Conservation (phyloP, 805 yeast species). For the Candida corydali region DNA sequence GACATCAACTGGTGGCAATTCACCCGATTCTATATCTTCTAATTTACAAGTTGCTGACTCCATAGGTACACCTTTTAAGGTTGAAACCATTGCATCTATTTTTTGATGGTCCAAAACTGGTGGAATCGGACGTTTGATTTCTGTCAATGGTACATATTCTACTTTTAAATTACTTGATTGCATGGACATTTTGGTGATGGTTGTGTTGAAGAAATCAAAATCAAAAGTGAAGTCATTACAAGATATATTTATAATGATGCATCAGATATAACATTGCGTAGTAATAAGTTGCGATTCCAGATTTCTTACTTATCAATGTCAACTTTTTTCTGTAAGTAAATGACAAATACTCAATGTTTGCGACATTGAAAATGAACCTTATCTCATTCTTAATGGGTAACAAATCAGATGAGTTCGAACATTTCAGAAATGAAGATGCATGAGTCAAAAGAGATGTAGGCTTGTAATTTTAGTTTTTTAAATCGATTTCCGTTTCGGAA, state of each 20-base stretch:
- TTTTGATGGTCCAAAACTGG: conserved; percentile 75
- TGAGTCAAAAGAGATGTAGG: too few relatives aligned
- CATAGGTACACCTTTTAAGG: conserved; percentile 59
- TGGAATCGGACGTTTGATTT: conserved; percentile 77
- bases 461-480: too few relatives aligned
- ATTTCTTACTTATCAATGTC: neutral
- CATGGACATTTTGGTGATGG: conserved; percentile 48
- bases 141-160: conserved; percentile 58
- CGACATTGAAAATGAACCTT: too few relatives aligned
- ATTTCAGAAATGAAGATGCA: too few relatives aligned
- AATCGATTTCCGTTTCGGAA: conserved; percentile 1
- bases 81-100: conserved; percentile 75
- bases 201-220: too few relatives aligned
- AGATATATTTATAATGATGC: too few relatives aligned
- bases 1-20: conserved; percentile 81
- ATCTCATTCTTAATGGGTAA: too few relatives aligned
- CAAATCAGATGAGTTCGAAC: too few relatives aligned
- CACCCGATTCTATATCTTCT: conserved; percentile 51
- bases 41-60: conserved; percentile 58
- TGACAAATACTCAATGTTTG: too few relatives aligned
- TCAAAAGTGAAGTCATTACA: too few relatives aligned
- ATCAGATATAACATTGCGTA: neutral
- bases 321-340: neutral
- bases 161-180: conserved; percentile 58
- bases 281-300: conserved; percentile 6